A percentile compares a stretch with the other conserved stretches of the same genome.
These are phyloP conservation scores for Micractinium sp. DNA, from an alignment of 139 green algal species.

Conservation along the genomic window DNA sequence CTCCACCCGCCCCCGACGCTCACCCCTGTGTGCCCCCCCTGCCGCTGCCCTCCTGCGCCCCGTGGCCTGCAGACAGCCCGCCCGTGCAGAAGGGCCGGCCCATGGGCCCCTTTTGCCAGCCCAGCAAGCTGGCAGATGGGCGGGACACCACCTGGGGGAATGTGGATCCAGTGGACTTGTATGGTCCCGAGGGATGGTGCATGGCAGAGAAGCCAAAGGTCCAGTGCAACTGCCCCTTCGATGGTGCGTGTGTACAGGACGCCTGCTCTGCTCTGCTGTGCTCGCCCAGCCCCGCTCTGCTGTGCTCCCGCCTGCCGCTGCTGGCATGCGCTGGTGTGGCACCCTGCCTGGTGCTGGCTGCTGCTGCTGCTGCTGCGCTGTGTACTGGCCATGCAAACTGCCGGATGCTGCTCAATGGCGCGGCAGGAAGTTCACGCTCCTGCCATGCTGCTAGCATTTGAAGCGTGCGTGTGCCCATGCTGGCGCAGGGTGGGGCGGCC, in stretches of 20 bases:
- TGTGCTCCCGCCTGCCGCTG: neutral
- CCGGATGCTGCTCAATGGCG: neutral
- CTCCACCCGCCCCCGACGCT: neutral
- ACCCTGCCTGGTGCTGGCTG: neutral
- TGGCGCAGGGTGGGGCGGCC: conserved; percentile 10
- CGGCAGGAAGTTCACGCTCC: neutral
- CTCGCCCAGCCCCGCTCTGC: too few species aligned
- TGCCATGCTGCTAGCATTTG: neutral
- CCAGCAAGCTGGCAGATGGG: neutral
- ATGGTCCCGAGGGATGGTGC: conserved; percentile 56
- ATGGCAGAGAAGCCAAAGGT: conserved; percentile 40
- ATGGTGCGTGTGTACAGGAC: neutral
- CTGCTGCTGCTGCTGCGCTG: neutral
- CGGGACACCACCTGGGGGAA: neutral
- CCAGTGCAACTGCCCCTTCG: neutral
- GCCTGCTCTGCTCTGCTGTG: neutral
- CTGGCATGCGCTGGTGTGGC: neutral
- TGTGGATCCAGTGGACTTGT: conserved; percentile 36
- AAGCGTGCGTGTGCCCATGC: neutral
- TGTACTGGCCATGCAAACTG: neutral
- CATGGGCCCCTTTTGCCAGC: conserved; percentile 25
- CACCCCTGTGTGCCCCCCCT: neutral
- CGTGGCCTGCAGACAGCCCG: neutral
- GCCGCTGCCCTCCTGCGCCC: too few species aligned
- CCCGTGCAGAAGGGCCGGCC: neutral